A percentile compares a stretch with the other conserved stretches of the same genome.
Conservation (phyloP, 805 yeast genomes). For the Metschnikowia colocasiae region DNA sequence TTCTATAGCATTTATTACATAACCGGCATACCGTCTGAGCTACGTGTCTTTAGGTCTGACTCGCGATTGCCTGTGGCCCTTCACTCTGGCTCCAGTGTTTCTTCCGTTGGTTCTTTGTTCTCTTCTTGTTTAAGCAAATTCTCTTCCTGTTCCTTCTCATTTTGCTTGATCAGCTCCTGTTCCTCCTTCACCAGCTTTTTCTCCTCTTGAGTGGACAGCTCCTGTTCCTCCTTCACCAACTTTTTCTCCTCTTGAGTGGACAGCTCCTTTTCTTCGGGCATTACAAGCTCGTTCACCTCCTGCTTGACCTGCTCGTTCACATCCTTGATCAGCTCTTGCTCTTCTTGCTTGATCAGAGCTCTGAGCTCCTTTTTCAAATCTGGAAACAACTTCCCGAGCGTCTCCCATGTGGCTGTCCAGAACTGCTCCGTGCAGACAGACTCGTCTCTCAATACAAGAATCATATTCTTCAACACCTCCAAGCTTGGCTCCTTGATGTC, state of each 20-base stretch:
- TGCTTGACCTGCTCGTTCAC: neutral
- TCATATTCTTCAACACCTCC: conserved; percentile 41
- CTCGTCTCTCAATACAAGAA: conserved; percentile 34
- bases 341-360: neutral
- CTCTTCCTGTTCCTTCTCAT: neutral
- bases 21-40: neutral
- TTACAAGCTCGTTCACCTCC: no score
- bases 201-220: no score
- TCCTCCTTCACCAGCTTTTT: no score
- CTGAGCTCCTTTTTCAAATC: conserved; percentile 16
- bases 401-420: conserved; percentile 34
- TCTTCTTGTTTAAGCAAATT: neutral
- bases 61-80: no score
- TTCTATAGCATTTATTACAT: neutral
- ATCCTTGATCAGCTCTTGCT: neutral
- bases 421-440: conserved; percentile 20
- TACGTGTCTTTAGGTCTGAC: neutral
- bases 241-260: no score
- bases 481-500: conserved; percentile 30
- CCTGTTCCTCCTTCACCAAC: no score
- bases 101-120: no score
- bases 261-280: no score
- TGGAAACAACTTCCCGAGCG: conserved; percentile 29
- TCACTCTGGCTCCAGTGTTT: neutral
- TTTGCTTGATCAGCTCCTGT: no score